Evolutionary conservation across 768 basidiomycete species (phyloP).

Genomic region (Termitomyces sp.): DNA sequence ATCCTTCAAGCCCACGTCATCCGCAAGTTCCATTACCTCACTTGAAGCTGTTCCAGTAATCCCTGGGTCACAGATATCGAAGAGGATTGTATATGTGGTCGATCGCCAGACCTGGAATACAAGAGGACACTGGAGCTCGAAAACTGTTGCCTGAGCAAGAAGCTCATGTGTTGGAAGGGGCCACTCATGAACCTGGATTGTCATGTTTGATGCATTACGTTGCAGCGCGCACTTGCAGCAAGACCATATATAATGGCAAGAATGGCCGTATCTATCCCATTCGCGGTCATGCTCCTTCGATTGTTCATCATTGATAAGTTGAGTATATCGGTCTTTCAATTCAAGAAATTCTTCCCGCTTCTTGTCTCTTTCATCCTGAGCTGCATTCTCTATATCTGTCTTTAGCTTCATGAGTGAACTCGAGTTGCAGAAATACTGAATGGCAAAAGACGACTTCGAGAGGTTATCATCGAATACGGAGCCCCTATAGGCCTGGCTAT

Average conservation of each 20-base stretch:
- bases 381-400: background rate
- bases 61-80: background rate
- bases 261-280: background rate
- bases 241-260: background rate
- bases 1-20: background rate
- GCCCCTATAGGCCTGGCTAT: background rate
- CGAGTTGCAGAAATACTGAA: background rate
- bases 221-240: background rate
- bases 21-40: background rate
- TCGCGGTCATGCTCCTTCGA: background rate
- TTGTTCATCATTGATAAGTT: background rate
- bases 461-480: background rate
- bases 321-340: background rate
- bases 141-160: background rate
- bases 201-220: background rate
- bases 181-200: background rate
- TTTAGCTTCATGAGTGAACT: background rate
- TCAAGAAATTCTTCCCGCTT: background rate
- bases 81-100: background rate
- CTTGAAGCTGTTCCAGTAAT: background rate
- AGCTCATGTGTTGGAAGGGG: background rate
- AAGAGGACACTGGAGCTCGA: background rate
- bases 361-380: background rate
- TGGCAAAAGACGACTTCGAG: background rate
- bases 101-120: background rate